A percentile compares a stretch with the other conserved stretches of the same genome.
phyloP scores from a whole-genome alignment of 202 grass and related monocot species.

The Musa balbisiana region DNA sequence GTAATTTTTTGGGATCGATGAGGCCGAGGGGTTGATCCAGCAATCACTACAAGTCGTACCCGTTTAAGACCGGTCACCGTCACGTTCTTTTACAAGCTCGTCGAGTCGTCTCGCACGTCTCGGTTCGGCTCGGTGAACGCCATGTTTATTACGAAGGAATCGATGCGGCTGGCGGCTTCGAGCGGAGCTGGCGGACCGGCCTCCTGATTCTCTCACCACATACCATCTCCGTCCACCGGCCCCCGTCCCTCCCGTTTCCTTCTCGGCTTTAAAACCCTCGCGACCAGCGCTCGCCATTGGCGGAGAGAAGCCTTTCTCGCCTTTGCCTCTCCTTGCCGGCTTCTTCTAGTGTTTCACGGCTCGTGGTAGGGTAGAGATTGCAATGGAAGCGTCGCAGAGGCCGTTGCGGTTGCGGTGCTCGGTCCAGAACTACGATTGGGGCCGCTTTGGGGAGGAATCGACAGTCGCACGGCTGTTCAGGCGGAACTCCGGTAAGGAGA shows the following conservation, averaged over 20 bases:
- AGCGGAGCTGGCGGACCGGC: too few species aligned
- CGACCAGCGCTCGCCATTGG: not conserved
- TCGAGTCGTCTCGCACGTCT: not conserved
- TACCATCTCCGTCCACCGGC: not conserved
- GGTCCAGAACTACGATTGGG: constrained; percentile 92
- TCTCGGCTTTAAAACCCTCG: not conserved
- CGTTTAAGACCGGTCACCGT: too few species aligned
- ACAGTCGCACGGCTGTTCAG: constrained; percentile 48
- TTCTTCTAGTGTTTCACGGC: not conserved
- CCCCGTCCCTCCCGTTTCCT: not conserved
- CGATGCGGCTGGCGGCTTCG: too few species aligned
- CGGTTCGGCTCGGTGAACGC: not conserved
- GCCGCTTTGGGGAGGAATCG: constrained; percentile 36
- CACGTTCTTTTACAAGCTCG: too few species aligned
- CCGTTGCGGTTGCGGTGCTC: constrained; percentile 39
- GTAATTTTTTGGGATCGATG: too few species aligned
- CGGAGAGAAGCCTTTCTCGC: not conserved
- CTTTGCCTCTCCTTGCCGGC: not conserved
- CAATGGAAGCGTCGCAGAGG: not conserved
- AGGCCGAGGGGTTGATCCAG: too few species aligned
- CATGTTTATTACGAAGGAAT: too few species aligned
- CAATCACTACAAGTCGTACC: too few species aligned
- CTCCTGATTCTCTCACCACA: too few species aligned
- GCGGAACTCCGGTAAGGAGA: not conserved
- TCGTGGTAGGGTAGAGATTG: not conserved